A percentile compares a stretch with the other conserved stretches of the same genome.
Evolutionary conservation across 2,329 filamentous ascomycete species (phyloP).

Genomic region (Camillea tinctor): DNA sequence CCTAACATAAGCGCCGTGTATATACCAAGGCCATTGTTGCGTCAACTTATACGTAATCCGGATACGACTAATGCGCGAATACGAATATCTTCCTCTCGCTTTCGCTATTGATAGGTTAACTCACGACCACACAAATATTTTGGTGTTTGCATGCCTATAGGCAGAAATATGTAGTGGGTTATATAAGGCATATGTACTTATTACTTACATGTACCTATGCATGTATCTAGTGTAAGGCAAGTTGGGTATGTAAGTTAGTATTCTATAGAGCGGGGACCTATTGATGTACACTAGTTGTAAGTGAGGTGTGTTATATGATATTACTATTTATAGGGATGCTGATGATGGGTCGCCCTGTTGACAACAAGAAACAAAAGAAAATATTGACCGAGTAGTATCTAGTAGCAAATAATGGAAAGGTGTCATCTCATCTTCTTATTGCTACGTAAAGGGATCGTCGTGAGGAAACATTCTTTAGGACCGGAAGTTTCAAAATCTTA

Average conservation of each 20-base stretch:
- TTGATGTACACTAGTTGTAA: too few relatives aligned
- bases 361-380: not conserved
- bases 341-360: not conserved
- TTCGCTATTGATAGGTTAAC: not conserved
- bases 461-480: not conserved
- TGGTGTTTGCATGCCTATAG: not conserved
- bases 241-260: too few relatives aligned
- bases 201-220: not conserved
- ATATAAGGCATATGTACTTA: not conserved
- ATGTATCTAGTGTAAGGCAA: too few relatives aligned
- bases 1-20: not conserved
- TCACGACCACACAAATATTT: not conserved
- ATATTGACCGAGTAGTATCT: too few relatives aligned
- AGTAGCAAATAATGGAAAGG: not conserved
- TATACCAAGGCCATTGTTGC: not conserved
- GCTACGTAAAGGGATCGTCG: not conserved
- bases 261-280: too few relatives aligned
- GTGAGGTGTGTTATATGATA: too few relatives aligned
- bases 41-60: constrained; percentile 1
- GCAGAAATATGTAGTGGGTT: not conserved
- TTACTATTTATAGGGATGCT: not conserved
- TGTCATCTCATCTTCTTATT: not conserved
- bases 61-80: not conserved
- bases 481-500: not conserved
- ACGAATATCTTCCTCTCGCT: not conserved